A percentile compares a stretch with the other conserved stretches of the same genome.
Evolutionary conservation across 495 filamentous ascomycete genomes (phyloP).

Genomic region (Tuber brumale): DNA sequence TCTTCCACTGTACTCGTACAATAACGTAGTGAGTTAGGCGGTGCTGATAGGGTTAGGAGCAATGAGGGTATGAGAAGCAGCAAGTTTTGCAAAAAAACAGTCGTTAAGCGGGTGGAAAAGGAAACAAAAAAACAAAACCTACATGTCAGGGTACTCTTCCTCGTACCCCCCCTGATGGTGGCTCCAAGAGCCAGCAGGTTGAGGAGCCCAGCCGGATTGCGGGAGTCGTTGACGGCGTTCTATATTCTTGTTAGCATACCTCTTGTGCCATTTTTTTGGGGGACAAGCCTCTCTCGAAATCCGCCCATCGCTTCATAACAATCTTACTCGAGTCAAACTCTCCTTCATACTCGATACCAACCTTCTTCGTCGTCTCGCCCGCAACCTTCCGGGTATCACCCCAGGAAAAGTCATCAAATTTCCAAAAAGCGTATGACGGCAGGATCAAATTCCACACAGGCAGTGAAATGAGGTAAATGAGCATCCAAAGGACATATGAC

Average conservation of each 20-base stretch:
- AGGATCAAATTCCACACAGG: constrained; percentile 98
- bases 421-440: constrained; percentile 94
- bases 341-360: constrained; percentile 78
- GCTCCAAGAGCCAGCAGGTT: constrained; percentile 28
- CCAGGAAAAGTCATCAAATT: constrained; percentile 99
- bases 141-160: constrained; percentile 24
- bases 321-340: constrained; percentile 98
- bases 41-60: neutral
- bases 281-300: constrained; percentile 60
- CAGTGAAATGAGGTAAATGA: constrained; percentile 86
- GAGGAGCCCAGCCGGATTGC: constrained; percentile 33
- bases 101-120: neutral
- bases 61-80: neutral
- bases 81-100: neutral
- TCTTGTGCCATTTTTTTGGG: neutral
- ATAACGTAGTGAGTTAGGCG: neutral
- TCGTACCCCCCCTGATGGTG: constrained; percentile 28
- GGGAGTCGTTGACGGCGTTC: constrained; percentile 23
- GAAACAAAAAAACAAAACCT: constrained; percentile 5
- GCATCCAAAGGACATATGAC: constrained; percentile 94
- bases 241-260: neutral
- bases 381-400: constrained; percentile 95
- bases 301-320: constrained; percentile 95
- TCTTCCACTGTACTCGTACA: constrained; percentile 1
- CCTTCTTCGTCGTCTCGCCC: constrained; percentile 76